These are phyloP conservation scores for Ophiostoma sp. DNA, from an alignment of 2,329 filamentous ascomycete genomes.

Conservation along the genomic window DNA sequence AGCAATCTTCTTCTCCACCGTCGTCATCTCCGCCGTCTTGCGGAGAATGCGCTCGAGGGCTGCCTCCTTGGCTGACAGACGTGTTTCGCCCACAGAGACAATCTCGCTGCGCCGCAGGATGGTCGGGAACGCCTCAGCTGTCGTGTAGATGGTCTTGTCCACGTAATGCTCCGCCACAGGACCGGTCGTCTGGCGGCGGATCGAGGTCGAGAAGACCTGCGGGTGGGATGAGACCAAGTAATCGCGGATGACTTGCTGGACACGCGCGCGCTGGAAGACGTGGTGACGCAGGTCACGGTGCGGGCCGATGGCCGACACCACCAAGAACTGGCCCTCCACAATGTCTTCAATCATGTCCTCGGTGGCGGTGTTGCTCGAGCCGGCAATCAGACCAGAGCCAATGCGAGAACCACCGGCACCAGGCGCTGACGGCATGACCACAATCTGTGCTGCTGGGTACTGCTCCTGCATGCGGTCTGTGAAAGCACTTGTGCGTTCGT, in stretches of 20 bases:
- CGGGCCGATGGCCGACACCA: slow-evolving; percentile 76
- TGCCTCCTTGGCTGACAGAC: slow-evolving; percentile 76
- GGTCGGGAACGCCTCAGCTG: slow-evolving; percentile 84
- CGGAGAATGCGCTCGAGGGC: slow-evolving; percentile 85
- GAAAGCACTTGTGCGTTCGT: slow-evolving; percentile 77
- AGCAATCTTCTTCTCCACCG: slow-evolving; percentile 70
- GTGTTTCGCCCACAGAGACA: slow-evolving; percentile 64
- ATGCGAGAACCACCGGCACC: slow-evolving; percentile 20
- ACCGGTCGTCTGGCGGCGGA: slow-evolving; percentile 67
- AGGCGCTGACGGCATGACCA: slow-evolving; percentile 40
- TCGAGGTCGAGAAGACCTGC: slow-evolving; percentile 75
- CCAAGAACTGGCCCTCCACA: slow-evolving; percentile 85
- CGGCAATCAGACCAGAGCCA: slow-evolving; percentile 12
- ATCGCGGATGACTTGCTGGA: slow-evolving; percentile 80
- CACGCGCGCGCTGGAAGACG: slow-evolving; percentile 84
- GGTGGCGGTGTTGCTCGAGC: slow-evolving; percentile 41
- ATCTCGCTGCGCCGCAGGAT: slow-evolving; percentile 88
- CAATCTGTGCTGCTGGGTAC: slow-evolving; percentile 80
- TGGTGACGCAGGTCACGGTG: slow-evolving; percentile 80
- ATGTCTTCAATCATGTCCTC: slow-evolving; percentile 64
- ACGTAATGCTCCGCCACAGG: slow-evolving; percentile 72
- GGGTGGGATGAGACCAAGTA: slow-evolving; percentile 78
- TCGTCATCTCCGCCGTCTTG: slow-evolving; percentile 82
- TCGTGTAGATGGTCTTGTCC: slow-evolving; percentile 82
- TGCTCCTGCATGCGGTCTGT: slow-evolving; percentile 90